Evolutionary conservation across 805 yeast species (phyloP), one percentile per base, ranked within the genome.

Genomic region (Wickerhamomyces chambardii): DNA sequence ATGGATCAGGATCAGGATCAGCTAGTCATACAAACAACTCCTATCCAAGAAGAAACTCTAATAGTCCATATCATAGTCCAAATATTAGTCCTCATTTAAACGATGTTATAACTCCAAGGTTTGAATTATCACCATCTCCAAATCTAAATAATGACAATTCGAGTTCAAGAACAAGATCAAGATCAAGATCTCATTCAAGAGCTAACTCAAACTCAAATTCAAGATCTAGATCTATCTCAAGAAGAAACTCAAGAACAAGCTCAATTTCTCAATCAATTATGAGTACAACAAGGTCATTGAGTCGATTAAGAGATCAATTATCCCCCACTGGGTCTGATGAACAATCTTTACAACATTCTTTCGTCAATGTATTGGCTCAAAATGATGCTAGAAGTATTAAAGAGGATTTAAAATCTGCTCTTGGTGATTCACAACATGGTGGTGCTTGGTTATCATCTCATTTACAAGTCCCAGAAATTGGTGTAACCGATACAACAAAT

Each of bases 391-490:
- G 27, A 30, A 30, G 26, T 11, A 8, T 35, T 3, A 35, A 27
- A 15, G 33, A 29, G 5, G 37, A 35, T 17, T 15, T 35, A n/a
- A 29, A 15, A 8, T 35, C 37, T 26, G 37, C 37, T 5, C 15
- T 35, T 15, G 37, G 37, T 26, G 19, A 25, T 8, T n/a, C 37
- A 12, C 12, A 16, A 8, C 33, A 30, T 7, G 22, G 26, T 14
- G 37, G 37, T 12, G 17, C 30, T 6, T 35, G 37, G 37, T 12
- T 35, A 15, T 24, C 26, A 24, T 9, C n/a, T 24, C 26, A 24
- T 24, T 11, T 12, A 24, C 26, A 24, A 9, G 26, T 12, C 22
- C 22, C 6, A 19, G 22, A 19, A 19, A 6, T 19, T 19, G n/a
- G n/a, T n/a, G n/a, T n/a, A n/a, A n/a, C n/a, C n/a, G n/a, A n/a